Conservation (phyloP, 1,284 basidiomycete genomes). For the Cutaneotrichosporon daszewskae region DNA sequence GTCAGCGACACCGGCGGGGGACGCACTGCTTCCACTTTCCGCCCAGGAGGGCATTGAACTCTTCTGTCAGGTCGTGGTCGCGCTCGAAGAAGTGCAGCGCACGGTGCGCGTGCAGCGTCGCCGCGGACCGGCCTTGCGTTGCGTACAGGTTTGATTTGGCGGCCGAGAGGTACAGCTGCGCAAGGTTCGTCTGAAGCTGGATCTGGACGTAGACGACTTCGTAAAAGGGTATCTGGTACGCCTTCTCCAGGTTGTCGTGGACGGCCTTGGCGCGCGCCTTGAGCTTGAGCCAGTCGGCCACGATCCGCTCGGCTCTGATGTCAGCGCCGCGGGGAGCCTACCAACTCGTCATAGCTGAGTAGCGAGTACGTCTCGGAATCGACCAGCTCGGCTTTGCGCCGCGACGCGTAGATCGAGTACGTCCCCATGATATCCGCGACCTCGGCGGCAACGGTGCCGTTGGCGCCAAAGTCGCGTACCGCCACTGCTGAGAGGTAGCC, state of each 20-base stretch:
- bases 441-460: conserved; percentile 49
- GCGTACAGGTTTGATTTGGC: conserved; percentile 58
- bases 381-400: conserved; percentile 63
- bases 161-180: conserved; percentile 53
- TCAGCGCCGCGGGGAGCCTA: conserved; percentile 8
- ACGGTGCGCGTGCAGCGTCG: conserved; percentile 56
- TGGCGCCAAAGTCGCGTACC: conserved; percentile 57
- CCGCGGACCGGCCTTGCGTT: conserved; percentile 59
- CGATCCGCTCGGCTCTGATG: conserved; percentile 55
- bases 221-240: conserved; percentile 59
- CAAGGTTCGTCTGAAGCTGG: conserved; percentile 49
- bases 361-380: conserved; percentile 60
- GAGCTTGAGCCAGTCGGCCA: conserved; percentile 53
- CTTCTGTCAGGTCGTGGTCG: conserved; percentile 28
- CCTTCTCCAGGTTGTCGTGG: conserved; percentile 53
- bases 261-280: conserved; percentile 54
- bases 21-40: conserved; percentile 48
- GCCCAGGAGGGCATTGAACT: conserved; percentile 58
- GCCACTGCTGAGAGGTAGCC: conserved; percentile 59
- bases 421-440: conserved; percentile 13
- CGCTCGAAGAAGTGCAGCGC: conserved; percentile 48
- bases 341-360: conserved; percentile 62
- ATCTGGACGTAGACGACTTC: conserved; percentile 62
- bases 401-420: conserved; percentile 30
- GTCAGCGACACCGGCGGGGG: neutral